phyloP scores from a whole-genome alignment of 768 basidiomycete species.

The Albatrellus ellisii region DNA sequence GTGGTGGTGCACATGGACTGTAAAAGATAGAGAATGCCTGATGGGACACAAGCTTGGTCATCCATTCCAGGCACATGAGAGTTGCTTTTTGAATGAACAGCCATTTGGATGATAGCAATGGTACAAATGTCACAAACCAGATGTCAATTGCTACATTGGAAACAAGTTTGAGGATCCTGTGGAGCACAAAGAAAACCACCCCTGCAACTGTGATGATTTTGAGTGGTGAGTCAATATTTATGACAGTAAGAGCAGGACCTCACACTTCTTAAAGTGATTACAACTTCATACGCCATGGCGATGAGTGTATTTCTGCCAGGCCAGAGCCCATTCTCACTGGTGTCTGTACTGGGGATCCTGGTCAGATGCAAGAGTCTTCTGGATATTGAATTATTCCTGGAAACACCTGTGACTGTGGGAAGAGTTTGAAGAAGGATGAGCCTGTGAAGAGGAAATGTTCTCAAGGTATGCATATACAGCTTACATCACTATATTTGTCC shows the following conservation, averaged over 20 bases:
- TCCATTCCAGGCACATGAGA: not conserved
- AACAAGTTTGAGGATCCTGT: slow-evolving; percentile 83
- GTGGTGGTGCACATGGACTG: slow-evolving; percentile 70
- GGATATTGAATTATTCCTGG: slow-evolving; percentile 90
- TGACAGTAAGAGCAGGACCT: not conserved
- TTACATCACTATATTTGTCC: too few species aligned
- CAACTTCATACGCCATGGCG: slow-evolving; percentile 66
- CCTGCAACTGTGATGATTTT: slow-evolving; percentile 78
- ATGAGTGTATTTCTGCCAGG: slow-evolving; percentile 71
- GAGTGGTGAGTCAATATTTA: slow-evolving; percentile 55
- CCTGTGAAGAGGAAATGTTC: slow-evolving; percentile 64
- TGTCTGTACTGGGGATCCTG: slow-evolving; percentile 38
- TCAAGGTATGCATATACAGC: slow-evolving; percentile 33
- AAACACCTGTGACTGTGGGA: slow-evolving; percentile 56
- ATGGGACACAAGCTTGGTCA: slow-evolving; percentile 82
- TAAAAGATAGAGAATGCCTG: slow-evolving; percentile 55
- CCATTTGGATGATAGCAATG: slow-evolving; percentile 53
- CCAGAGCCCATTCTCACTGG: slow-evolving; percentile 79
- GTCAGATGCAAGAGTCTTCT: slow-evolving; percentile 75
- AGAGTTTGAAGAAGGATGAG: slow-evolving; percentile 59
- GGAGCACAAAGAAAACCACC: slow-evolving; percentile 68
- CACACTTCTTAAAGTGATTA: slow-evolving; percentile 51
- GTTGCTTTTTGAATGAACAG: not conserved
- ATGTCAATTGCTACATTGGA: slow-evolving; percentile 81
- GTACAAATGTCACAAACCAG: slow-evolving; percentile 73